Evolutionary conservation across 176 grass and related monocot species (phyloP).

Genomic region (Chloris gayana): DNA sequence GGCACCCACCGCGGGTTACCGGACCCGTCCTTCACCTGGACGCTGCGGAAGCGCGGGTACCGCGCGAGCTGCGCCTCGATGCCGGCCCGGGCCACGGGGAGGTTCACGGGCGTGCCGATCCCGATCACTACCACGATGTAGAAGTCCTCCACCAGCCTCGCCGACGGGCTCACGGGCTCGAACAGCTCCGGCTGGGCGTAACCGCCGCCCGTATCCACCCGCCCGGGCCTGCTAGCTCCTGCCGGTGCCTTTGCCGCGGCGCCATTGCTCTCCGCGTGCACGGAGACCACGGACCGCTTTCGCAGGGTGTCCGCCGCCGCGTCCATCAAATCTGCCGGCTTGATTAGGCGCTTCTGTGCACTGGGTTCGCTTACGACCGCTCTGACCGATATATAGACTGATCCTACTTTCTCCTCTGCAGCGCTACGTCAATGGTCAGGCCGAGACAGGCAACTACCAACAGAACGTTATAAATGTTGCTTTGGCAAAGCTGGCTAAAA

Average conservation of each 20-base stretch:
- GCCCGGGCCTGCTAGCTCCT: neutral
- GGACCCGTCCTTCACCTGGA: conserved; percentile 55
- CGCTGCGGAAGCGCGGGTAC: conserved; percentile 84
- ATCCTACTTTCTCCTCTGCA: neutral
- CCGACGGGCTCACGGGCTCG: conserved; percentile 69
- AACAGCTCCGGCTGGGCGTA: conserved; percentile 5
- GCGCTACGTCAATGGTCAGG: neutral
- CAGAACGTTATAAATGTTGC: neutral
- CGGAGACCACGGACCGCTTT: conserved; percentile 38
- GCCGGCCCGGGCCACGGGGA: conserved; percentile 52
- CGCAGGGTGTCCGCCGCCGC: conserved; percentile 7
- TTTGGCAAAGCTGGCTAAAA: neutral
- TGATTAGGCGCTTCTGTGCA: neutral
- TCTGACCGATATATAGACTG: neutral
- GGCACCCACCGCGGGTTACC: conserved; percentile 53
- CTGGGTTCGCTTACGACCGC: neutral
- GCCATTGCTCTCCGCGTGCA: conserved; percentile 18
- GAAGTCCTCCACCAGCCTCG: conserved; percentile 66
- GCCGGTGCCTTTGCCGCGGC: neutral
- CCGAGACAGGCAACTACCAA: neutral
- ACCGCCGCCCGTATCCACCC: neutral
- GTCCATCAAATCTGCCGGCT: neutral
- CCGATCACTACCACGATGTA: conserved; percentile 76
- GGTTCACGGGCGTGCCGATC: conserved; percentile 34
- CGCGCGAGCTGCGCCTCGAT: conserved; percentile 62